Evolutionary conservation across 805 yeast genomes (phyloP).

Genomic region (Lachancea dasiensis): DNA sequence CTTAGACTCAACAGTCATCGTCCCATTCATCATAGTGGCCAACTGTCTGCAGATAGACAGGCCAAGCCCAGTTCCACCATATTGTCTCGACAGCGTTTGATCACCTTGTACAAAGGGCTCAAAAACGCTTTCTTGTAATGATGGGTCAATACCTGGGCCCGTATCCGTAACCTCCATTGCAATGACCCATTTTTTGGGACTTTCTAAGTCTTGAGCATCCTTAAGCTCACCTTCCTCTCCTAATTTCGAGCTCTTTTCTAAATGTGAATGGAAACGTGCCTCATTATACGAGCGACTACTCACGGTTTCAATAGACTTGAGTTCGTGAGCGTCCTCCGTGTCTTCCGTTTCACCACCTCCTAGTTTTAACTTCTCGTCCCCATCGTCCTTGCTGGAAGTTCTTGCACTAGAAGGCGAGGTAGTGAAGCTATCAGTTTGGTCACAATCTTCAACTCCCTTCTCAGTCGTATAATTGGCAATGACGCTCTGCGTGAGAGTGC

Average conservation of each 20-base stretch:
- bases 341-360: slow-evolving; percentile 14
- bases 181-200: slow-evolving; percentile 35
- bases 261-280: slow-evolving; percentile 39
- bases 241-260: slow-evolving; percentile 26
- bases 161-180: slow-evolving; percentile 73
- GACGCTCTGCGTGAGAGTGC: too few relatives aligned
- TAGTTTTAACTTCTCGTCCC: slow-evolving; percentile 9
- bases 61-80: slow-evolving; percentile 96
- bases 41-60: slow-evolving; percentile 83
- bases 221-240: neutral
- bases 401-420: neutral
- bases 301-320: slow-evolving; percentile 18
- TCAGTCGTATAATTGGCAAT: too few relatives aligned
- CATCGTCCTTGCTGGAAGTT: slow-evolving; percentile 1
- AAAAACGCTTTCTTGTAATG: slow-evolving; percentile 75
- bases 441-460: slow-evolving; percentile 10
- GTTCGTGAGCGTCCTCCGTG: slow-evolving; percentile 7
- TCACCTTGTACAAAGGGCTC: slow-evolving; percentile 98
- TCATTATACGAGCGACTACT: slow-evolving; percentile 38
- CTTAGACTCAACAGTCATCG: slow-evolving; percentile 63
- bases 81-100: slow-evolving; percentile 81
- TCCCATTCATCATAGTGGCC: slow-evolving; percentile 87
- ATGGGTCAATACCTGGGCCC: slow-evolving; percentile 89
- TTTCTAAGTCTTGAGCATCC: slow-evolving; percentile 21
- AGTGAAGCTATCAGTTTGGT: slow-evolving; percentile 10